These are phyloP conservation scores for Nepenthes mirabilis DNA, from an alignment of 148 eudicot species.

Conservation along the genomic window DNA sequence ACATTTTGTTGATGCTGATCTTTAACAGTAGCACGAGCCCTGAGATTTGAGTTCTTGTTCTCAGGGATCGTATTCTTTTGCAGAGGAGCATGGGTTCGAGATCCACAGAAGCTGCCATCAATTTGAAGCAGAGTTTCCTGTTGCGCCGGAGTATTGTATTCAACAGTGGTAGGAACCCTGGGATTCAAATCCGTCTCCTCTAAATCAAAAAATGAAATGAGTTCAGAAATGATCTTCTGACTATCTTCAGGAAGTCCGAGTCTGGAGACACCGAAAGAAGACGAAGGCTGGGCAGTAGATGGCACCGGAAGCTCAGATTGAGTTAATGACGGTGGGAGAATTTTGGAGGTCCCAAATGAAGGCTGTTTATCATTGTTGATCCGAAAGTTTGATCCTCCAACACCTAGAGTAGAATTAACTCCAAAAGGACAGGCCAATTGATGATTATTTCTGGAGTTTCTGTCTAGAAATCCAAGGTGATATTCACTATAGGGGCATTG, in stretches of 20 bases:
- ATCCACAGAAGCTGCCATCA: not conserved
- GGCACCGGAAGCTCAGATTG: slow-evolving; percentile 14
- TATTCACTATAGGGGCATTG: slow-evolving; percentile 39
- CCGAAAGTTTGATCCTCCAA: slow-evolving; percentile 12
- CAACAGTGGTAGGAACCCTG: not conserved
- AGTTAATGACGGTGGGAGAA: not conserved
- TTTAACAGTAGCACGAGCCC: slow-evolving; percentile 1
- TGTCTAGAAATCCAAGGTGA: slow-evolving; percentile 33
- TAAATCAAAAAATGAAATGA: slow-evolving; percentile 25
- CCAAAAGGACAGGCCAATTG: slow-evolving; percentile 30
- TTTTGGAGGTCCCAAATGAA: not conserved
- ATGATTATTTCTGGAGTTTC: slow-evolving; percentile 42
- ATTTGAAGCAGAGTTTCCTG: not conserved
- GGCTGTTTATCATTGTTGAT: not conserved
- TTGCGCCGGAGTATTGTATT: not conserved
- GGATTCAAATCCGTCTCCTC: slow-evolving; percentile 3
- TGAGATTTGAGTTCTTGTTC: slow-evolving; percentile 10
- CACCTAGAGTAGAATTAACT: slow-evolving; percentile 12
- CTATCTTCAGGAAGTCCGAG: slow-evolving; percentile 35
- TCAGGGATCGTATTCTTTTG: not conserved
- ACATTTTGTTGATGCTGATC: slow-evolving; percentile 7
- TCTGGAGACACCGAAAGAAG: slow-evolving; percentile 14
- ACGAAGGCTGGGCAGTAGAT: slow-evolving; percentile 11
- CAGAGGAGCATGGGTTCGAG: not conserved
- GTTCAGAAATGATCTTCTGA: slow-evolving; percentile 26